These are phyloP conservation scores for Hymenoscyphus repandus DNA, from an alignment of 2,329 filamentous ascomycete genomes.

Conservation along the genomic window DNA sequence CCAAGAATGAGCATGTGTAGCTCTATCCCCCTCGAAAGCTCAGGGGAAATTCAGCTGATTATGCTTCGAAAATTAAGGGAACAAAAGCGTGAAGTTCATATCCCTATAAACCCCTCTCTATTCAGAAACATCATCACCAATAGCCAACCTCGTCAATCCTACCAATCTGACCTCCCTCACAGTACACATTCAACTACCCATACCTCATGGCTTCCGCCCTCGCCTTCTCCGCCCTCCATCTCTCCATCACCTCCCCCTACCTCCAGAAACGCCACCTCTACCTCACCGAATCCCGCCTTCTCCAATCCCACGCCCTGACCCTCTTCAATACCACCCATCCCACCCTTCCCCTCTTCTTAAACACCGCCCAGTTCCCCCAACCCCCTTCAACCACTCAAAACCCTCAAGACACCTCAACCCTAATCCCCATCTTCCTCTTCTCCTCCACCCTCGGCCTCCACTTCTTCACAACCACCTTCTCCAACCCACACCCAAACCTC, in stretches of 20 bases:
- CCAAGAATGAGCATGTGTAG: no score
- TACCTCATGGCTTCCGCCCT: conserved; percentile 33
- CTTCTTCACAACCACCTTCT: conserved; percentile 34
- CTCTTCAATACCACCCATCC: conserved; percentile 22
- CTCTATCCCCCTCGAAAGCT: no score
- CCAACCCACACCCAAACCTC: conserved; percentile 27
- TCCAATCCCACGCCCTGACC: conserved; percentile 29
- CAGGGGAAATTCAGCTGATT: no score
- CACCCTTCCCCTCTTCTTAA: no score
- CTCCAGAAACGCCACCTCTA: conserved; percentile 20
- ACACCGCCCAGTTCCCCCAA: no score
- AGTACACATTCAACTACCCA: conserved; percentile 18
- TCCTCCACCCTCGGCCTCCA: conserved; percentile 31
- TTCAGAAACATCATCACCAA: no score
- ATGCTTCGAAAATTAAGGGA: no score
- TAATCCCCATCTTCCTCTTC: conserved; percentile 30
- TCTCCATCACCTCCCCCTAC: conserved; percentile 25
- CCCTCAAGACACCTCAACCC: conserved; percentile 17
- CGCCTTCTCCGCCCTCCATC: conserved; percentile 32
- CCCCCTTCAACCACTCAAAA: no score
- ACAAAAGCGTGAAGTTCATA: no score
- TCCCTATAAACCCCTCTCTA: no score
- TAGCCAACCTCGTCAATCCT: no score
- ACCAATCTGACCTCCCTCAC: not conserved
- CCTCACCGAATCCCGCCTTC: conserved; percentile 29